A percentile compares a stretch with the other conserved stretches of the same genome.
phyloP scores from a whole-genome alignment of 139 green algal genomes.

The Yamagishiella unicocca region DNA sequence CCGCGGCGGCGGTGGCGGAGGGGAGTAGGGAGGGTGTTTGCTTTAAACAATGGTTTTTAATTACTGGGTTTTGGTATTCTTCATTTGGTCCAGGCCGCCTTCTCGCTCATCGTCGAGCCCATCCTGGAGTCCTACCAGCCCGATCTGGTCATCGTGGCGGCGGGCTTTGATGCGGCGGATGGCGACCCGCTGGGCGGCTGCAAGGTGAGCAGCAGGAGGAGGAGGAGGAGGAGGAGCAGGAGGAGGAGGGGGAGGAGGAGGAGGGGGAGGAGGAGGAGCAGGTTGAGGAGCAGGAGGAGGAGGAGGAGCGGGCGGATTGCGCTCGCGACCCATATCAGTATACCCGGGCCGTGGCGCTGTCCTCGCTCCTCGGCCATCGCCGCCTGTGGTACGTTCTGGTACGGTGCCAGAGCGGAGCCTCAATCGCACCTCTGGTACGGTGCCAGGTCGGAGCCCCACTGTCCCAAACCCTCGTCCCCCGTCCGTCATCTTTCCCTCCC shows the following conservation, averaged over 20 bases:
- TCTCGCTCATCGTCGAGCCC: slow-evolving; percentile 80
- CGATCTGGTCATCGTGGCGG: slow-evolving; percentile 76
- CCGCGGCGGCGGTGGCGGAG: background rate
- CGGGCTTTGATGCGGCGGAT: slow-evolving; percentile 79
- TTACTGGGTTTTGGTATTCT: too few species aligned
- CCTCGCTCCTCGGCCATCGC: background rate
- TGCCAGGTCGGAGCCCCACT: too few species aligned
- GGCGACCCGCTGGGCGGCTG: slow-evolving; percentile 73
- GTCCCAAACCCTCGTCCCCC: too few species aligned
- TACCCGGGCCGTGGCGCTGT: background rate
- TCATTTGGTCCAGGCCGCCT: slow-evolving; percentile 70
- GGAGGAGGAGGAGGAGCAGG: too few species aligned
- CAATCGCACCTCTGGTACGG: too few species aligned
- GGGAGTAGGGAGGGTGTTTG: background rate
- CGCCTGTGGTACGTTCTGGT: background rate
- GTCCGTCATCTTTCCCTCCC: too few species aligned
- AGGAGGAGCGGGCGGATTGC: too few species aligned
- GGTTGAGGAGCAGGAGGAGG: too few species aligned
- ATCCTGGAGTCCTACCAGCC: slow-evolving; percentile 74
- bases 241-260: too few species aligned
- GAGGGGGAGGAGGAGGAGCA: too few species aligned
- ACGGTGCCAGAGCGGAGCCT: too few species aligned
- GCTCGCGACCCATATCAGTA: background rate
- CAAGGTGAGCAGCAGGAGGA: slow-evolving; percentile 52
- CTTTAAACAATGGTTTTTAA: too few species aligned